Evolutionary conservation across 108 stramenopile genomes (phyloP).

Genomic region (Nitzschia sp.): DNA sequence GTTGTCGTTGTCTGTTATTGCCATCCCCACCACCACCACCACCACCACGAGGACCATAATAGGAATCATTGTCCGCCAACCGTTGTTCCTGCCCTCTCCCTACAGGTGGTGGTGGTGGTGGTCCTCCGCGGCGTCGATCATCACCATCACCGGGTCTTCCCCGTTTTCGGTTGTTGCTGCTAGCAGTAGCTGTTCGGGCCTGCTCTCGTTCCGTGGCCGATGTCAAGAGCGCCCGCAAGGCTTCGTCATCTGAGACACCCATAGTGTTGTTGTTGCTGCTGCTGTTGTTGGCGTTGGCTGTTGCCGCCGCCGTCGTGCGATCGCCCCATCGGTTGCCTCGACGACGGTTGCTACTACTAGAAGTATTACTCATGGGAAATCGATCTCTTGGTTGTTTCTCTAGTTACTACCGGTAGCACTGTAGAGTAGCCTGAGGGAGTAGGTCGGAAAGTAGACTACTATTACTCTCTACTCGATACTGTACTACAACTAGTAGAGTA

Average conservation of each 20-base stretch:
- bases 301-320: background rate
- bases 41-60: conserved; percentile 34
- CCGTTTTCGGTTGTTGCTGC: conserved; percentile 12
- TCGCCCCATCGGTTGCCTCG: conserved; percentile 9
- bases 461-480: too few relatives aligned
- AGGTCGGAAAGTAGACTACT: too few relatives aligned
- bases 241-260: conserved; percentile 40
- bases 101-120: background rate
- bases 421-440: too few relatives aligned
- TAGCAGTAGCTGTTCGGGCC: conserved; percentile 17
- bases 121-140: too few relatives aligned
- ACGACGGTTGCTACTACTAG: background rate
- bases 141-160: background rate
- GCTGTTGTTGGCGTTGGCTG: background rate
- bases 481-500: too few relatives aligned
- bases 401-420: too few relatives aligned
- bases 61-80: conserved; percentile 12
- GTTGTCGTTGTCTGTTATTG: conserved; percentile 9
- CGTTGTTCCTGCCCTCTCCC: conserved; percentile 21
- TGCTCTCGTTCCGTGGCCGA: conserved; percentile 24
- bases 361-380: too few relatives aligned
- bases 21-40: conserved; percentile 5
- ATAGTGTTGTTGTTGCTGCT: too few relatives aligned
- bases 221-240: conserved; percentile 28
- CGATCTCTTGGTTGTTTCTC: too few relatives aligned